Conservation (phyloP, 176 grass and related monocot genomes). For the Oryza longistaminata region DNA sequence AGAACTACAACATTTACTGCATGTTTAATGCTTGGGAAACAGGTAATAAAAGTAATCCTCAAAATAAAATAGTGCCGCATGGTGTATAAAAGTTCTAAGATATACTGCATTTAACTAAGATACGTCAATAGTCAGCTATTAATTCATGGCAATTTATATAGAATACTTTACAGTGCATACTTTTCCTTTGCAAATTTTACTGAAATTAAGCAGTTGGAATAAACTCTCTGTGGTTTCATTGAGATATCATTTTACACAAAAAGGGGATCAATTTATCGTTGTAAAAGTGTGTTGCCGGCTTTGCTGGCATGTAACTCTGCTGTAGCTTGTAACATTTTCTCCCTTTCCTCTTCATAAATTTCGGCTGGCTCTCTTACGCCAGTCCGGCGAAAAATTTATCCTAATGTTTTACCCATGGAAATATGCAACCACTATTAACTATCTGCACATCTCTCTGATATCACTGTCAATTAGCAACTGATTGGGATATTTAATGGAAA, state of each 20-base stretch:
- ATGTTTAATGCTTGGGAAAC: background rate
- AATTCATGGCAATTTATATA: background rate
- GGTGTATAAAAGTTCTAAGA: background rate
- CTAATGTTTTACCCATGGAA: background rate
- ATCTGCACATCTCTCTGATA: background rate
- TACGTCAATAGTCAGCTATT: background rate
- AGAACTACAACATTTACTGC: background rate
- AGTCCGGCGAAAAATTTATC: background rate
- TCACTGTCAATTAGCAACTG: too few relatives aligned
- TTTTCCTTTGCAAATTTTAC: background rate
- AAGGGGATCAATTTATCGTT: background rate
- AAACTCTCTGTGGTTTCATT: background rate
- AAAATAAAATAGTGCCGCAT: constrained; percentile 1
- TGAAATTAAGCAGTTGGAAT: background rate
- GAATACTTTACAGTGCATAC: background rate
- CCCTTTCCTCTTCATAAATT: too few relatives aligned
- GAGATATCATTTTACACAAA: background rate
- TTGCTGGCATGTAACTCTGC: too few relatives aligned
- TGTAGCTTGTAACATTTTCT: too few relatives aligned
- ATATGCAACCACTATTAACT: background rate
- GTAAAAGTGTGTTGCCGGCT: too few relatives aligned
- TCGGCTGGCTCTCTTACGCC: too few relatives aligned
- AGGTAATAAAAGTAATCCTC: background rate
- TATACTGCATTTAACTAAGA: background rate
- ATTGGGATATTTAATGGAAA: too few relatives aligned